Evolutionary conservation across 257 asterid genomes (phyloP), one percentile per base, ranked within the genome.

Genomic region (Nicotiana paniculata): DNA sequence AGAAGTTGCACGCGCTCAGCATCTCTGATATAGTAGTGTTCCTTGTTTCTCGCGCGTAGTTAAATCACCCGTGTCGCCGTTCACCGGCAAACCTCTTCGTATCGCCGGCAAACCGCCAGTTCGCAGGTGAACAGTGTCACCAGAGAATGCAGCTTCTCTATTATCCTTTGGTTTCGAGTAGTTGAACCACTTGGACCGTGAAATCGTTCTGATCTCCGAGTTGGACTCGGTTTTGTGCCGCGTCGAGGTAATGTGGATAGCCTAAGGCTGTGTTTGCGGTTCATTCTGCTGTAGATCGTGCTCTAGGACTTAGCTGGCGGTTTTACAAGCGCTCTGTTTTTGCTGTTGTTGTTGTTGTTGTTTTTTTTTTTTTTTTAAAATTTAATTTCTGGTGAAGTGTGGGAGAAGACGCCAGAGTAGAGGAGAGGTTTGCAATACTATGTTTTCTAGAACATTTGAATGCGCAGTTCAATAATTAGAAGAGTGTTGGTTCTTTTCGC

Each of bases 141-240:
- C 64, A 84, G 83, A 24, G 24, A 61, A 82, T 62, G 18, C 39
- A 82, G 59, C 43, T 82, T 24, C 37, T 39, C 24, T 9, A 43
- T 61, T 77, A n/a, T 24, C 77, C 9, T 77, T 3, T 28, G 15
- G 53, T 54, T 63, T 51, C 37, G 15, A 5, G 78, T 83, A 79
- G 68, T 81, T 69, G 63, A 85, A 70, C 80, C 83, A 57, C 81
- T 79, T 55, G 82, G 88, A 61, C 82, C 82, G 84, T 85, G 86
- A 85, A 84, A 74, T 72, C 83, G 86, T 84, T 84, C 88, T 89
- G 92, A 88, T 91, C 93, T 84, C 86, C 58, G 90, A 81, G 89
- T 84, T 87, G 86, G 88, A 85, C 88, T 86, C 86, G 86, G 85
- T 58, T 83, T 81, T 64, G 21, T 35, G 82, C 78, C 18, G 83